Conservation (phyloP, 768 basidiomycete genomes). For the Termitomyces heimii region DNA sequence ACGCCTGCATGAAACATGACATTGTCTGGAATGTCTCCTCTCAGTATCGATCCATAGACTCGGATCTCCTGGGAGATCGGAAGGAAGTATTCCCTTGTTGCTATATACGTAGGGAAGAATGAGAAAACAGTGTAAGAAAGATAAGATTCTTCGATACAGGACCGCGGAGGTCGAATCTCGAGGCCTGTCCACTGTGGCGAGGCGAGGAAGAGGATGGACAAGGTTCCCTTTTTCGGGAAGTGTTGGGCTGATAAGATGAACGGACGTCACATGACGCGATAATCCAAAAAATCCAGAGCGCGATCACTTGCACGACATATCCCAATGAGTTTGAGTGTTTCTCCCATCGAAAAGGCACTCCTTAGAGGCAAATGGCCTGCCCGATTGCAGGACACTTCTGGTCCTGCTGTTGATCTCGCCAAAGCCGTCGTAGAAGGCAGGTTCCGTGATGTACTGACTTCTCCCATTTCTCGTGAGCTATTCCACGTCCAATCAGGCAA, state of each 20-base stretch:
- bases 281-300: slow-evolving; percentile 7
- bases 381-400: slow-evolving; percentile 14
- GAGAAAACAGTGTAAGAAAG: too few species aligned
- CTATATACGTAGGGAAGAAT: not conserved
- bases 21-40: not conserved
- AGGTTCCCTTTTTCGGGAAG: not conserved
- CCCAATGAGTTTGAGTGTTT: slow-evolving; percentile 18
- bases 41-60: not conserved
- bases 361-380: slow-evolving; percentile 43
- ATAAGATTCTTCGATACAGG: not conserved
- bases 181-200: not conserved
- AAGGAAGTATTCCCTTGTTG: not conserved
- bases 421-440: slow-evolving; percentile 54
- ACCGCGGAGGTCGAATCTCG: too few species aligned
- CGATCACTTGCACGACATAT: not conserved
- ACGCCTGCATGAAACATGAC: not conserved
- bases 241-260: not conserved
- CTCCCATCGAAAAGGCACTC: slow-evolving; percentile 47
- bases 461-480: slow-evolving; percentile 34
- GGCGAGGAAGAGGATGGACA: not conserved
- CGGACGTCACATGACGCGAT: slow-evolving; percentile 2
- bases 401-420: slow-evolving; percentile 31
- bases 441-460: slow-evolving; percentile 48
- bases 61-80: not conserved
- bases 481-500: slow-evolving; percentile 26